phyloP scores from a whole-genome alignment of 2,329 filamentous ascomycete genomes.

The Penicillium sp. region DNA sequence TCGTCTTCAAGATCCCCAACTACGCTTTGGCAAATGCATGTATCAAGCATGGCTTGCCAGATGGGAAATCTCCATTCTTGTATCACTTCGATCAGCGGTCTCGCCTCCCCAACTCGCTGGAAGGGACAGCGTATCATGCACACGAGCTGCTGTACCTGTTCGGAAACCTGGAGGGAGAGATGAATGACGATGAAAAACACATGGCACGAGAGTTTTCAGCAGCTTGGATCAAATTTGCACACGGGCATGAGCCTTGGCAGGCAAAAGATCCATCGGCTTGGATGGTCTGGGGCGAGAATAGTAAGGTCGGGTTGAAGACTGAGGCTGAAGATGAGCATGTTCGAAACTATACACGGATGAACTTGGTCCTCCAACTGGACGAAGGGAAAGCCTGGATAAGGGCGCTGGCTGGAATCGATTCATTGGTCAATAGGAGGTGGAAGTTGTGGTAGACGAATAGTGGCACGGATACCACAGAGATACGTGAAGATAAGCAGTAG shows the following conservation, averaged over 20 bases:
- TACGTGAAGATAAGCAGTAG: background rate
- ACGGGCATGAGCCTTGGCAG: conserved; percentile 25
- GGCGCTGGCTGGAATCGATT: conserved; percentile 26
- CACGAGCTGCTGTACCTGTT: conserved; percentile 31
- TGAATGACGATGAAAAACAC: conserved; percentile 17
- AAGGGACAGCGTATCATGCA: conserved; percentile 32
- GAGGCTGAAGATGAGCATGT: conserved; percentile 26
- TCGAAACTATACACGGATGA: conserved; percentile 26
- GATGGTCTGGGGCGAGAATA: conserved; percentile 30
- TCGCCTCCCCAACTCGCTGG: conserved; percentile 23
- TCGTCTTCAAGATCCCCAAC: conserved; percentile 30
- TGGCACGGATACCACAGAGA: background rate
- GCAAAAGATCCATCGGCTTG: conserved; percentile 9
- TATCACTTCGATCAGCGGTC: conserved; percentile 34
- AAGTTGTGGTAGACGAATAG: conserved; percentile 2
- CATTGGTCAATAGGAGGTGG: conserved; percentile 24
- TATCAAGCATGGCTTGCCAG: background rate
- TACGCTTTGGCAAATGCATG: conserved; percentile 17
- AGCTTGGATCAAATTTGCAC: conserved; percentile 28
- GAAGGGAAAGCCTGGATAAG: conserved; percentile 21
- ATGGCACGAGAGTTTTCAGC: conserved; percentile 25
- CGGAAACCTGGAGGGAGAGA: conserved; percentile 24
- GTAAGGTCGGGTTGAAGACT: conserved; percentile 14
- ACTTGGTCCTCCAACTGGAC: conserved; percentile 20
- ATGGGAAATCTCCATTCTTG: conserved; percentile 6